Percentiles rank a stretch among this genome's conserved stretches.
phyloP scores from a whole-genome alignment of 768 basidiomycete genomes.

The Cystofilobasidium capitatum region DNA sequence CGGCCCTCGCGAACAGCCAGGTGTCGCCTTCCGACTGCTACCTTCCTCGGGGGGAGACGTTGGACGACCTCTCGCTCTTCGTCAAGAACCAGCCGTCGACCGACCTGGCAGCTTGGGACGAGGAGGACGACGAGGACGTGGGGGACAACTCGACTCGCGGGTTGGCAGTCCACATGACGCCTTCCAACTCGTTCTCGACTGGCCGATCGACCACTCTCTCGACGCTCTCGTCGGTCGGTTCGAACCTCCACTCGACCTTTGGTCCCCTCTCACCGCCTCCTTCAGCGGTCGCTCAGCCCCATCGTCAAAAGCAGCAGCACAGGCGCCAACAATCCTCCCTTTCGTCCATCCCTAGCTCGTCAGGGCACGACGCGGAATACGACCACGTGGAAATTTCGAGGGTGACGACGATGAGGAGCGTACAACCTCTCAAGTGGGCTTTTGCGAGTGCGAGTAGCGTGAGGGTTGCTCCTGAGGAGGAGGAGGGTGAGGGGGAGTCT shows the following conservation, averaged over 20 bases:
- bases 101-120: neutral
- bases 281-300: no score
- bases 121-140: neutral
- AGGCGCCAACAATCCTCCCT: no score
- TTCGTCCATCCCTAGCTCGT: neutral
- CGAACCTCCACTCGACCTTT: neutral
- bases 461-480: no score
- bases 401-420: neutral
- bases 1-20: no score
- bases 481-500: neutral
- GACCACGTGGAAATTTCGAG: neutral
- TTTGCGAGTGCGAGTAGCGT: neutral
- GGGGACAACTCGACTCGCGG: neutral
- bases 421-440: neutral
- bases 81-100: neutral
- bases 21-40: constrained; percentile 1
- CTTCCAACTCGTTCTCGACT: neutral
- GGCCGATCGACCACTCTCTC: neutral
- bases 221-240: neutral
- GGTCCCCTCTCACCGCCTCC: neutral
- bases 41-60: neutral
- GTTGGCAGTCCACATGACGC: neutral
- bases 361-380: neutral
- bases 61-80: neutral
- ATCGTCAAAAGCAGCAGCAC: no score